Evolutionary conservation across 129 eudicot species (phyloP).

Genomic region (Arctium minus): DNA sequence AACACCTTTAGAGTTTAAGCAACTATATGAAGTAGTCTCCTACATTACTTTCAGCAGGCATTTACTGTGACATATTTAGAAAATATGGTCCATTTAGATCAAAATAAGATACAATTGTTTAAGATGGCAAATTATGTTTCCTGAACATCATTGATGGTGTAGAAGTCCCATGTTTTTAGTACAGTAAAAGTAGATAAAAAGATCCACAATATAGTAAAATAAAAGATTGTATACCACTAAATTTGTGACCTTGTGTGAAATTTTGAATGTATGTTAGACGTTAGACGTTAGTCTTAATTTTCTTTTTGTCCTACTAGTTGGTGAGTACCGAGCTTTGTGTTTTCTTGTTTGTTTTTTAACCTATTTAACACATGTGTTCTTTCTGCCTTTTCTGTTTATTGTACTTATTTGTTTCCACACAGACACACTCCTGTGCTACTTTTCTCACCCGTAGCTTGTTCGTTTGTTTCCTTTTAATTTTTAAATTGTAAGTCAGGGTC

Average conservation of each 20-base stretch:
- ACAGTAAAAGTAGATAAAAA: not conserved
- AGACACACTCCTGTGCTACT: too few relatives aligned
- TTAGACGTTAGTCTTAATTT: not conserved
- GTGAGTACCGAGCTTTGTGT: not conserved
- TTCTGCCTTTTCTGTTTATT: not conserved
- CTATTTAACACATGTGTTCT: not conserved
- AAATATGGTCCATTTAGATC: not conserved
- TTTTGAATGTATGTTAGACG: not conserved
- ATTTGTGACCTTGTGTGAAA: not conserved
- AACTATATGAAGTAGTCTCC: not conserved
- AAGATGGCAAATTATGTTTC: not conserved
- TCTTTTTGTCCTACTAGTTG: not conserved
- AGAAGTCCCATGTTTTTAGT: not conserved
- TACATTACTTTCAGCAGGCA: not conserved
- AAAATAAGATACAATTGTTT: not conserved
- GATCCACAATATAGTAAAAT: not conserved
- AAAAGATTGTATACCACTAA: not conserved
- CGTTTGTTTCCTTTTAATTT: too few relatives aligned
- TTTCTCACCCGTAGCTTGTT: too few relatives aligned
- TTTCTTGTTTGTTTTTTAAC: not conserved
- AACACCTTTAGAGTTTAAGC: not conserved
- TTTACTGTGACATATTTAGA: not conserved
- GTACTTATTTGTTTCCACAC: not conserved
- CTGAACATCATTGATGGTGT: not conserved
- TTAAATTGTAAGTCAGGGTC: not conserved